Conservation (phyloP, 2,329 filamentous ascomycete genomes). For the Aspergillus brasiliensis region DNA sequence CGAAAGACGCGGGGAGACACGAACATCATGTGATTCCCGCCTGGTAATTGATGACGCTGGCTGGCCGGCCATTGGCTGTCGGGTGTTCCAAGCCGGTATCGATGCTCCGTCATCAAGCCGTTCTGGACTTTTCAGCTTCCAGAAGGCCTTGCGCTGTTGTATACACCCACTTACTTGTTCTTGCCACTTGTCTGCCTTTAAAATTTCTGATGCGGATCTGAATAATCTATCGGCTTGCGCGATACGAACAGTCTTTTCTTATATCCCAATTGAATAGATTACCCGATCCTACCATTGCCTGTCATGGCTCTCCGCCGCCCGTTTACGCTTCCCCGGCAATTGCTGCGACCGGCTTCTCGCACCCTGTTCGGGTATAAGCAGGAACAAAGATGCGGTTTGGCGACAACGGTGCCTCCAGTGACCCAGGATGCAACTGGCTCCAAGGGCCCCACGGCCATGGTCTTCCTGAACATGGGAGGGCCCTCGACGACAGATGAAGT, state of each 20-base stretch:
- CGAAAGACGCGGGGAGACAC: constrained; percentile 32
- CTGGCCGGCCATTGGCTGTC: constrained; percentile 31
- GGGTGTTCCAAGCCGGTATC: not conserved
- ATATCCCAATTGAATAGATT: not conserved
- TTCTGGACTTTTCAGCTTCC: constrained; percentile 12
- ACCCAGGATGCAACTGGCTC: constrained; percentile 72
- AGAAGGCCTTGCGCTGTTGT: not conserved
- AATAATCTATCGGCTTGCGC: not conserved
- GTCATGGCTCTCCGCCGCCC: constrained; percentile 47
- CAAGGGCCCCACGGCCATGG: constrained; percentile 91
- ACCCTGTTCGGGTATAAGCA: constrained; percentile 24
- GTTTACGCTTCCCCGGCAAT: constrained; percentile 33
- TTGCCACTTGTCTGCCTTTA: not conserved
- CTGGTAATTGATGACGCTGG: constrained; percentile 31
- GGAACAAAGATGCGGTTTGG: constrained; percentile 44
- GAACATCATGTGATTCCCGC: constrained; percentile 36
- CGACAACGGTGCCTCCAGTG: constrained; percentile 71
- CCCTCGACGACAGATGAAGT: constrained; percentile 88
- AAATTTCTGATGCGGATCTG: not conserved
- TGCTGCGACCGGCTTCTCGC: constrained; percentile 29
- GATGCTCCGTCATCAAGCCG: constrained; percentile 20
- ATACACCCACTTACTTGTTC: not conserved
- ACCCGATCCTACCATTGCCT: not conserved
- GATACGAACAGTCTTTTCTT: not conserved
- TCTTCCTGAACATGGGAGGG: constrained; percentile 98